phyloP scores from a whole-genome alignment of 495 filamentous ascomycete genomes.

The Glarea lozoyensis region DNA sequence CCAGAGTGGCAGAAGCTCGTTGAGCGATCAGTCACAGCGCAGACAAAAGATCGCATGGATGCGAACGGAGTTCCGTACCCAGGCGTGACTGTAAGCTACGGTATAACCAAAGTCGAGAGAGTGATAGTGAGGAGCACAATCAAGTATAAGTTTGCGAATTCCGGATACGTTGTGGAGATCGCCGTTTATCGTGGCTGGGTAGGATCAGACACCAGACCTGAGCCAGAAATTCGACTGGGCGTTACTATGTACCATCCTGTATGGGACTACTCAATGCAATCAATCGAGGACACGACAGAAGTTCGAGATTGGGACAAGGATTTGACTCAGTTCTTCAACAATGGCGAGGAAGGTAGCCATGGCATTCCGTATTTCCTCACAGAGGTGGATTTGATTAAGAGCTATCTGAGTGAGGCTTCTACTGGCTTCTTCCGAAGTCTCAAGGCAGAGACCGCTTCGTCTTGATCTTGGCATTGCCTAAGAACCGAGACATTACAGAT shows the following conservation, averaged over 20 bases:
- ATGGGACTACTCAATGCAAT: constrained; percentile 32
- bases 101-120: constrained; percentile 17
- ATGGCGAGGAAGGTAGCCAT: constrained; percentile 3
- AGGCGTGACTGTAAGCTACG: constrained; percentile 5
- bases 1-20: constrained; percentile 6
- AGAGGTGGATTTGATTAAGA: constrained; percentile 21
- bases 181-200: constrained; percentile 45
- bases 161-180: constrained; percentile 46
- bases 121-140: constrained; percentile 43
- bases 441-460: too few species aligned
- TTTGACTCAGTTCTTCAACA: constrained; percentile 37
- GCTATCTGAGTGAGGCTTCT: constrained; percentile 1
- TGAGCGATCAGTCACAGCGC: constrained; percentile 2
- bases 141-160: constrained; percentile 34
- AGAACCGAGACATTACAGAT: constrained; percentile 12
- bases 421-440: not conserved
- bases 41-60: not conserved
- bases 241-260: constrained; percentile 37
- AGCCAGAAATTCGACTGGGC: constrained; percentile 28
- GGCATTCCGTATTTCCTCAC: constrained; percentile 23
- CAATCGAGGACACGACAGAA: constrained; percentile 16
- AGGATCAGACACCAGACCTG: constrained; percentile 10
- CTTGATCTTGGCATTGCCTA: constrained; percentile 1
- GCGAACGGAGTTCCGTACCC: constrained; percentile 14
- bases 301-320: constrained; percentile 30